Conservation (phyloP, 148 eudicot genomes). For the Simmondsia chinensis region DNA sequence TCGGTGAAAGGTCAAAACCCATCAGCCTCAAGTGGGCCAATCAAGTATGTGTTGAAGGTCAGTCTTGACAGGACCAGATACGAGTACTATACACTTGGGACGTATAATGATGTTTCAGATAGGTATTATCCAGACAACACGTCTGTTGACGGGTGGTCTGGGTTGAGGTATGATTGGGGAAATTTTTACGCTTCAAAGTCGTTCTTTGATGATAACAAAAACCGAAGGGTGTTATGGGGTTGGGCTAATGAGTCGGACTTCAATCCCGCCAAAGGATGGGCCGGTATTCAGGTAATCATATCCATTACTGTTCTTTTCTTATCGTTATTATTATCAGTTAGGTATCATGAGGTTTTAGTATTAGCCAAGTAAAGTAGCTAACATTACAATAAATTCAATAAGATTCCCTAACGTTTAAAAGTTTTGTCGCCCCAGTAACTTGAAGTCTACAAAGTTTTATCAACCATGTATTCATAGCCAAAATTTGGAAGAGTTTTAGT, state of each 20-base stretch:
- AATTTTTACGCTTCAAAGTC: constrained; percentile 81
- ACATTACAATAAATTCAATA: not conserved
- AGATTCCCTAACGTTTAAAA: no score
- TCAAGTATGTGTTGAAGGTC: constrained; percentile 60
- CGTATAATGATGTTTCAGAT: constrained; percentile 24
- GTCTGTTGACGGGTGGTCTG: constrained; percentile 58
- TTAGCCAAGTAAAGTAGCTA: not conserved
- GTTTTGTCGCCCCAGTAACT: no score
- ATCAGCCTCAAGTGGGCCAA: constrained; percentile 23
- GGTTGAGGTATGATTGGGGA: constrained; percentile 74
- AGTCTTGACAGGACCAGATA: constrained; percentile 63
- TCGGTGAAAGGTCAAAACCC: constrained; percentile 22
- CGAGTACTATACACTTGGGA: constrained; percentile 70
- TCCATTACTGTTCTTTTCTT: not conserved
- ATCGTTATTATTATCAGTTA: not conserved
- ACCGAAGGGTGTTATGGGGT: constrained; percentile 59
- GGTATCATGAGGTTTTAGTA: not conserved
- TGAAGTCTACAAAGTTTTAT: no score
- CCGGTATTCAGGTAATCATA: constrained; percentile 52
- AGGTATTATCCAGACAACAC: constrained; percentile 35
- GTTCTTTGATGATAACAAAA: constrained; percentile 40
- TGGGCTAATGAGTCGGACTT: constrained; percentile 72
- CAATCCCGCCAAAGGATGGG: constrained; percentile 54
- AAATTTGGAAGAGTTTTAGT: no score
- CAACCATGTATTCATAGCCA: no score